Evolutionary conservation across 2,329 filamentous ascomycete genomes (phyloP), one percentile per base, ranked within the genome.

Genomic region (Alternaria novae-zelandiae): DNA sequence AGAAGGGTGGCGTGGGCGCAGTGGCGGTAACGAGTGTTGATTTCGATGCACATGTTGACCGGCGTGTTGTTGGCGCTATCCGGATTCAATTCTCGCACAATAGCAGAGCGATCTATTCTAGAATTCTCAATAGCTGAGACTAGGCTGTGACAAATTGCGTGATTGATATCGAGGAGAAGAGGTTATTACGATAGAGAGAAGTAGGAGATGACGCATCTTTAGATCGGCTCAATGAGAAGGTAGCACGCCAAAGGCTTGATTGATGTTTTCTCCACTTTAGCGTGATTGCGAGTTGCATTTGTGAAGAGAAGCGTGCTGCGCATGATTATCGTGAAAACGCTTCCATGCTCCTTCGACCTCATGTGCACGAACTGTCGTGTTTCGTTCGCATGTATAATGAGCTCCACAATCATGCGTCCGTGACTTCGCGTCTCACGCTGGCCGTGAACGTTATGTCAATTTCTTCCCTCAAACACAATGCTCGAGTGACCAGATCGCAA

Each of bases 21-120:
- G 57, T 25, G 63, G 13, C 60, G 63, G 59, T 64, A 64, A 21
- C 46, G 51, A 30, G 25, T 47, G 47, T 65, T 50, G 9, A 21
- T 32, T 54, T 67, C 59, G 20, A 26, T 67, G 54, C 70, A 69
- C 66, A 69, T 72, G 54, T 55, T 11, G 10, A n/a, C 13, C 49
- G 20, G 4, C 43, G 15, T 57, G n/a, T 28, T 26, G 10, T 17
- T 30, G n/a, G 36, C 41, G 17, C 54, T n/a, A 43, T 28, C 21
- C 6, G 13, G 15, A 41, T 41, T 17, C 15, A 15, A 26, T 17
- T 41, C 8, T 17, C 36, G 36, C 2, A 41, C 15, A 41, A 41
- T 41, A 41, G 36, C n/a, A 41, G 36, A n/a, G 36, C 36, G 36
- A 41, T 17, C 36, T 41, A 11, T 41, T 17, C 36, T 41, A 17